A percentile compares a stretch with the other conserved stretches of the same genome.
Conservation (phyloP, 2,329 filamentous ascomycete genomes). For the Stachybotrys elegans region DNA sequence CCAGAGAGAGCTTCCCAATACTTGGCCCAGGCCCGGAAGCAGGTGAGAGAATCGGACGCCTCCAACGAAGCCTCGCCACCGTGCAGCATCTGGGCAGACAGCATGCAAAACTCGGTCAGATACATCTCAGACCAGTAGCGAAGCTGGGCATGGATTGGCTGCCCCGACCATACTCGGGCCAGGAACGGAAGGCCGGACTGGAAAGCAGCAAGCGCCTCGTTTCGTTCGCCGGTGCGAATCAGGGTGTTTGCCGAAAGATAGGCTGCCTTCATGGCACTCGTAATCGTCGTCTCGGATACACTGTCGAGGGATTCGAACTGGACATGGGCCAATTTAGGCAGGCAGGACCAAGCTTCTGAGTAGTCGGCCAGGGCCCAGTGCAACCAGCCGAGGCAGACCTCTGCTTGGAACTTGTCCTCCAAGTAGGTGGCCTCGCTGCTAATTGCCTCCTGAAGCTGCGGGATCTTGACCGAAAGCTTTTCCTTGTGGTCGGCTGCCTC, state of each 20-base stretch:
- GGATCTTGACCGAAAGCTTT: constrained; percentile 39
- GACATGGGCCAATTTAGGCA: constrained; percentile 47
- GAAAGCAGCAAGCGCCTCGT: constrained; percentile 62
- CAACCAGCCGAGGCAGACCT: constrained; percentile 78
- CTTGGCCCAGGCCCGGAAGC: constrained; percentile 62
- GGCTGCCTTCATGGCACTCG: constrained; percentile 73
- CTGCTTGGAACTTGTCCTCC: constrained; percentile 70
- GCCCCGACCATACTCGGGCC: constrained; percentile 43
- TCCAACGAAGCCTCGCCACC: constrained; percentile 44
- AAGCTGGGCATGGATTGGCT: constrained; percentile 57
- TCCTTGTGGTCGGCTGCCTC: constrained; percentile 36
- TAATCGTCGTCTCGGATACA: constrained; percentile 70
- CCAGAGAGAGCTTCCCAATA: constrained; percentile 57
- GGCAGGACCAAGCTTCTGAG: constrained; percentile 44
- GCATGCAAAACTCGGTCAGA: constrained; percentile 68
- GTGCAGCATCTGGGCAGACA: constrained; percentile 56
- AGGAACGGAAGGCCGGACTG: constrained; percentile 62
- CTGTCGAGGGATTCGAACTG: constrained; percentile 47
- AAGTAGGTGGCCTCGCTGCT: constrained; percentile 48
- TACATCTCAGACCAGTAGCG: constrained; percentile 75
- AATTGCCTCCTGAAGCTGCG: constrained; percentile 51
- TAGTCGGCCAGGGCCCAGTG: constrained; percentile 74
- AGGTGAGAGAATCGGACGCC: constrained; percentile 48
- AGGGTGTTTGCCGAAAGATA: constrained; percentile 70
- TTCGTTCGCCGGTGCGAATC: constrained; percentile 40